These are phyloP conservation scores for Trichophyton schoenleinii DNA, from an alignment of 2,329 filamentous ascomycete genomes.

Conservation along the genomic window DNA sequence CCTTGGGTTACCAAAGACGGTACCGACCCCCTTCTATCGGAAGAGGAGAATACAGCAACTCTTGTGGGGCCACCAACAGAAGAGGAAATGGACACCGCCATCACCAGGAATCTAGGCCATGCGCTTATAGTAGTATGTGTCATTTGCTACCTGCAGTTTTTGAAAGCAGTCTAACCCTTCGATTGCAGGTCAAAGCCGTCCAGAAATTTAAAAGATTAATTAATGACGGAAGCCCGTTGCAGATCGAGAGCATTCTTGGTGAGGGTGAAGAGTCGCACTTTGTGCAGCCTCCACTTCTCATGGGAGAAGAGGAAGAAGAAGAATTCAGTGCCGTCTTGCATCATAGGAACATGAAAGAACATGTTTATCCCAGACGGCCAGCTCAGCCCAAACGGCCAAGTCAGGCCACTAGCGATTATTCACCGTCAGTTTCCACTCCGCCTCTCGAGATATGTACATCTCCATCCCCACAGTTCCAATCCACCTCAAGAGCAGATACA, in stretches of 20 bases:
- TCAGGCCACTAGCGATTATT: slow-evolving; percentile 8
- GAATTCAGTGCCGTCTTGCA: slow-evolving; percentile 21
- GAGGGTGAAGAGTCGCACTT: slow-evolving; percentile 41
- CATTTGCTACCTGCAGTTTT: neutral
- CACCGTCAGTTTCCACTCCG: neutral
- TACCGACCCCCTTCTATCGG: slow-evolving; percentile 61
- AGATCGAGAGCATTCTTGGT: slow-evolving; percentile 49
- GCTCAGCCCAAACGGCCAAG: neutral
- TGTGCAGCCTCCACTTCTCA: slow-evolving; percentile 45
- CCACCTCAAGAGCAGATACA: slow-evolving; percentile 22
- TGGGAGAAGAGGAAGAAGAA: slow-evolving; percentile 29
- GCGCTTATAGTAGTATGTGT: slow-evolving; percentile 61
- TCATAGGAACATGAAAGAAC: neutral
- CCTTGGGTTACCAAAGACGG: slow-evolving; percentile 83
- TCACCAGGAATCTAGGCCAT: slow-evolving; percentile 79
- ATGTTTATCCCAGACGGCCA: neutral
- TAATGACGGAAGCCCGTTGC: slow-evolving; percentile 40
- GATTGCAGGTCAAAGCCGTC: slow-evolving; percentile 68
- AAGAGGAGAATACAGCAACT: slow-evolving; percentile 74
- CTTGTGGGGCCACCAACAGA: slow-evolving; percentile 75
- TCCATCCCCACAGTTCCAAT: slow-evolving; percentile 5
- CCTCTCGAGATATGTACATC: neutral
- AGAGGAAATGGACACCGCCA: slow-evolving; percentile 78
- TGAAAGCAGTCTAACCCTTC: neutral
- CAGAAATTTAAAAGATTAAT: slow-evolving; percentile 73